Base-by-base conservation (phyloP, 2,329 filamentous ascomycete genomes). In the Raffaelea ambrosiae region DNA sequence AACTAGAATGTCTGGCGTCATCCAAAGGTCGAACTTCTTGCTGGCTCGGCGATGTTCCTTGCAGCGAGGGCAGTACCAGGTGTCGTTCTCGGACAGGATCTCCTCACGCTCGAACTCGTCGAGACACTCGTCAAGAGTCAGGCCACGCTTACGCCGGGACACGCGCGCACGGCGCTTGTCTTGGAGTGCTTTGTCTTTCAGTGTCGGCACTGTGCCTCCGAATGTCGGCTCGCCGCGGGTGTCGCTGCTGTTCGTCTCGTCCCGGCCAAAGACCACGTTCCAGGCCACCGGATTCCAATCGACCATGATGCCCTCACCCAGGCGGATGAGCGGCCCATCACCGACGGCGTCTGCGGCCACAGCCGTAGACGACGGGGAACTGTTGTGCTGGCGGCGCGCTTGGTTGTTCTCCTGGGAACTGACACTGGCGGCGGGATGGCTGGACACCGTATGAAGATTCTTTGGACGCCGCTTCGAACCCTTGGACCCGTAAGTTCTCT, bases 1-100 rank as follows among this genome's bases (percentile, higher is more conserved):
- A 40, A 97, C 85, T 16, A 98, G 76, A 52, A 97, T 94, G 63
- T 98, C 93, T 1, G 93, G 93, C 2, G 87, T 84, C 61, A 91
- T 96, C 93, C 93, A 98, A 18, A 98, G 78, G 61, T 97, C 90
- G 46, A 98, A 88, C 59, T 93, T 96, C 72, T 98, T 98, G 67
- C 84, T 90, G 19, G 93, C 93, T 51, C 88, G 83, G 16, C 88
- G 82, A 59, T 95, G 85, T 58, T 95, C 88, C 64, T 97, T 97
- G 74, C 93, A 98, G 26, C 88, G 81, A 48, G 88, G 91, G 61
- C 93, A 98, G 63, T 94, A 97, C 93, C 93, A 98, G 51, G 88
- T 91, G 62, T 98, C 94, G 60, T 94, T 86, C 63, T 96, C 88
- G 0, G 91, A 96, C 4, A 98, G 72, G 14, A 95, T 82, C 66